Conservation (phyloP, 352 stramenopile genomes). For the Phytophthora macrochlamydospora region DNA sequence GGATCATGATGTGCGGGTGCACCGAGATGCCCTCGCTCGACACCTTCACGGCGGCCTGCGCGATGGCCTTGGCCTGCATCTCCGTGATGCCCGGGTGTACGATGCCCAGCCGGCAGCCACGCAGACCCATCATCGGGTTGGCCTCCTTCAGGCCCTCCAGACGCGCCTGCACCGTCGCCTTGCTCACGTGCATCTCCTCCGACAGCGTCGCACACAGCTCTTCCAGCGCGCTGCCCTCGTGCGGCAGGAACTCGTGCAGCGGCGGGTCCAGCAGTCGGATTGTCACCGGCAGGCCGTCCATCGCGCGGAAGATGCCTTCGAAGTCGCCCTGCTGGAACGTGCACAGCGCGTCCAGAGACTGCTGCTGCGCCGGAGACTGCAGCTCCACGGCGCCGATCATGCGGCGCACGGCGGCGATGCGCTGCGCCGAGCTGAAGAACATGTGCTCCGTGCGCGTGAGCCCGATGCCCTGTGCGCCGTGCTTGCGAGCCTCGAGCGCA, state of each 20-base stretch:
- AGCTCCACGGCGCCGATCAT: slow-evolving; percentile 35
- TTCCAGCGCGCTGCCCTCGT: slow-evolving; percentile 25
- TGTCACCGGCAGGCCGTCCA: slow-evolving; percentile 27
- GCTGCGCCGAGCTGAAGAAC: slow-evolving; percentile 30
- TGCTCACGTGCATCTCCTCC: slow-evolving; percentile 22
- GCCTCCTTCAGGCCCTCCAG: slow-evolving; percentile 29
- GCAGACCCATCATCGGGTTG: slow-evolving; percentile 37
- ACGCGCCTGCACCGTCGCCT: slow-evolving; percentile 25
- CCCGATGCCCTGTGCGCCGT: slow-evolving; percentile 26
- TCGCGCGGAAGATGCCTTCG: slow-evolving; percentile 29
- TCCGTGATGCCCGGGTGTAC: slow-evolving; percentile 33
- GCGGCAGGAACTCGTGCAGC: slow-evolving; percentile 29
- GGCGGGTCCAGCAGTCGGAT: slow-evolving; percentile 29
- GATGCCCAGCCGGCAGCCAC: slow-evolving; percentile 30
- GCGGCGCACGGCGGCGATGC: slow-evolving; percentile 21
- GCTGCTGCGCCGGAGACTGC: slow-evolving; percentile 25
- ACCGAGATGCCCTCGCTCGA: slow-evolving; percentile 24
- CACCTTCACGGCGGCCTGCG: slow-evolving; percentile 23
- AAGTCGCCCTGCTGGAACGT: slow-evolving; percentile 31
- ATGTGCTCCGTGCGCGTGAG: slow-evolving; percentile 32
- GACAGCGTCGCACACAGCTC: slow-evolving; percentile 27
- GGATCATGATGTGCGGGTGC: slow-evolving; percentile 29
- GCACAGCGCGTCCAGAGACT: slow-evolving; percentile 23
- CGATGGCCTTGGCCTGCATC: slow-evolving; percentile 36
- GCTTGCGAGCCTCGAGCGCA: slow-evolving; percentile 20